Evolutionary conservation across 1,284 basidiomycete genomes (phyloP).

Genomic region (Phenoliferia sp.): DNA sequence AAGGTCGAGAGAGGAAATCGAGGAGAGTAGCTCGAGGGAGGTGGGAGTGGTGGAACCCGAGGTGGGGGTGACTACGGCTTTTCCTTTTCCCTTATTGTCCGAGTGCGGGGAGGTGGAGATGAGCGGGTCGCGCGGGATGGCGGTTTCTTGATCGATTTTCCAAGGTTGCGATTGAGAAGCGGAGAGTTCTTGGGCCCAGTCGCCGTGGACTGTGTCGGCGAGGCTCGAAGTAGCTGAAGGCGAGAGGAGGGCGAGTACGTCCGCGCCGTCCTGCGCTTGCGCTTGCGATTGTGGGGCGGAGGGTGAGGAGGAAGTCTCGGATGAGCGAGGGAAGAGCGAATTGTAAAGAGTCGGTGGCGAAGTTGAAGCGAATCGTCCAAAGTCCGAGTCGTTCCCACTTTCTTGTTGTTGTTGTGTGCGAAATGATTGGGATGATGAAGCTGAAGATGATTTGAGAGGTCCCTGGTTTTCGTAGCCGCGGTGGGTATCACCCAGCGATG

Average conservation of each 20-base stretch:
- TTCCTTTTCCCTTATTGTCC: conserved; percentile 2
- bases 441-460: too few species aligned
- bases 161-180: not conserved
- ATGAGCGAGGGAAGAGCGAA: not conserved
- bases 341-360: not conserved
- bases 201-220: conserved; percentile 10
- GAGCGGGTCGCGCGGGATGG: conserved; percentile 14
- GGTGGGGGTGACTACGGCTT: too few species aligned
- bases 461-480: too few species aligned
- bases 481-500: too few species aligned
- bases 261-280: not conserved
- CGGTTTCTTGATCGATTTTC: not conserved
- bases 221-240: not conserved
- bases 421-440: too few species aligned
- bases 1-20: conserved; percentile 23
- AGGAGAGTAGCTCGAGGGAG: conserved; percentile 10
- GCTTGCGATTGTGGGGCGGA: not conserved
- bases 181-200: conserved; percentile 24
- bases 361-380: conserved; percentile 9
- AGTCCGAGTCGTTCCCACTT: conserved; percentile 24
- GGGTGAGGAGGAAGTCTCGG: not conserved
- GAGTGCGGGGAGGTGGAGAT: not conserved
- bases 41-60: conserved; percentile 10
- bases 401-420: too few species aligned
- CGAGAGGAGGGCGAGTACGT: not conserved